Evolutionary conservation across 2,329 filamentous ascomycete genomes (phyloP), one percentile per base, ranked within the genome.

Genomic region (Monosporascus sp.): DNA sequence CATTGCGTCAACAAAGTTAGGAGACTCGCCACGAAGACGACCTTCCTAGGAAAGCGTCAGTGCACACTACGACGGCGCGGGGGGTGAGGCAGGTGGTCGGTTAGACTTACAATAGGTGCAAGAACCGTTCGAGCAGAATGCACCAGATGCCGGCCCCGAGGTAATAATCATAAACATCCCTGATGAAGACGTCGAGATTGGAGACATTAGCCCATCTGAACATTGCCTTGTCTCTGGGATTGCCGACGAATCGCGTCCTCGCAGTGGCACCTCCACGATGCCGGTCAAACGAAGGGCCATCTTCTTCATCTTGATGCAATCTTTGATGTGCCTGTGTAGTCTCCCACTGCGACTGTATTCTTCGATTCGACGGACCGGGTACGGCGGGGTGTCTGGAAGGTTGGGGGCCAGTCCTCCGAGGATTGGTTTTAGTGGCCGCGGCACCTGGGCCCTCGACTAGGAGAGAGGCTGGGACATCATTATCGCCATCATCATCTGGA

Each of bases 181-280:
- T 81, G 65, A 96, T 84, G 68, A 96, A 97, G 63, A 85, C 87
- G 70, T 97, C 92, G 51, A 97, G 76, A 65, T 96, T 94, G 38
- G 89, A 84, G 53, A 94, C 89, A 65, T 96, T 96, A 52, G 89
- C 89, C 89, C 92, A 97, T 71, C 89, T 82, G 87, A 91, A 97
- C 75, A 96, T 83, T 3, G 92, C 91, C 69, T 86, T 88, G 65
- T 93, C 88, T 69, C 85, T 85, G 14, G 74, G 72, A 50, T 67
- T 66, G 26, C 57, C 62, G 17, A 55, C 40, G 20, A 66, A 57
- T 7, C 65, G 57, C 47, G 60, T 55, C 46, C 60, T 62, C 19
- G 55, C 45, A n/a, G 60, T 55, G 37, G 60, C 51, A 27, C 51
- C 60, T 27, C 57, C 35, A 37, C 55, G 57, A 22, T 40, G 51